Conservation (phyloP, 441 rosid genomes). For the Populus trichocarpa region DNA sequence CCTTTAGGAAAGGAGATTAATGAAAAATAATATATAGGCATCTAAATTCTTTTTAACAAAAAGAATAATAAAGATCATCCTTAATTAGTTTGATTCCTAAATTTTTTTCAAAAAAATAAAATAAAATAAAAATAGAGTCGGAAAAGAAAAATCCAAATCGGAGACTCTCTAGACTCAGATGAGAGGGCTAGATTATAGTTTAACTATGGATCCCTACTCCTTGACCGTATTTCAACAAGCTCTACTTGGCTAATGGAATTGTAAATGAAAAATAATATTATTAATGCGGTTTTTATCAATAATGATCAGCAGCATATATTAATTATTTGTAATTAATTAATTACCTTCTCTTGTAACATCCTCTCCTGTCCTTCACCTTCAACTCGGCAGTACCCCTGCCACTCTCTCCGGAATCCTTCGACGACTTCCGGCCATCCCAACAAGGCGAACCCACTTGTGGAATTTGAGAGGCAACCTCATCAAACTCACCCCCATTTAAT, state of each 20-base stretch:
- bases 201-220: neutral
- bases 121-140: too few species aligned
- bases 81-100: neutral
- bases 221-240: neutral
- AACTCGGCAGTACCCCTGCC: conserved; percentile 13
- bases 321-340: too few species aligned
- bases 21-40: too few species aligned
- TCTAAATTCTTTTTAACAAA: too few species aligned
- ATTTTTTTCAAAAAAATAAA: too few species aligned
- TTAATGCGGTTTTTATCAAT: neutral
- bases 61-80: too few species aligned
- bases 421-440: conserved; percentile 30
- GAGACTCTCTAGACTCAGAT: neutral
- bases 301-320: neutral
- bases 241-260: neutral
- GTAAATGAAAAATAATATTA: too few species aligned
- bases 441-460: conserved; percentile 15
- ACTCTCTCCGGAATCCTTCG: conserved; percentile 55
- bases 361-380: conserved; percentile 40
- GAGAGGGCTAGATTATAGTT: neutral
- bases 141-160: neutral
- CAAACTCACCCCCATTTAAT: conserved; percentile 18
- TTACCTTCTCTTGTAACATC: conserved; percentile 64
- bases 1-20: neutral
- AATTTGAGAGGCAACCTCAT: conserved; percentile 30